Evolutionary conservation across 352 stramenopile species (phyloP).

Genomic region (Aphanomyces invadans): DNA sequence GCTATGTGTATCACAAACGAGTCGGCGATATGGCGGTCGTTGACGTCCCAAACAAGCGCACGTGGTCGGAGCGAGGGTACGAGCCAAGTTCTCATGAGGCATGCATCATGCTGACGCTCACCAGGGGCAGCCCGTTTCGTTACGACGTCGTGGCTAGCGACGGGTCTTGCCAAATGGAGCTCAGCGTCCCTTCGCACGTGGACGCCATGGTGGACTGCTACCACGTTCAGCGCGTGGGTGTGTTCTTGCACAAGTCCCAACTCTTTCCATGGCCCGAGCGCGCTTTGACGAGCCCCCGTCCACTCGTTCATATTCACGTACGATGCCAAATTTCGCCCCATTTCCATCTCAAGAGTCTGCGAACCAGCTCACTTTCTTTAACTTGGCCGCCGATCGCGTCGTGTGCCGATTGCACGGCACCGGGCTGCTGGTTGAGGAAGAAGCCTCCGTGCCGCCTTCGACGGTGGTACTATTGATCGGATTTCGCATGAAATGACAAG

Average conservation of each 20-base stretch:
- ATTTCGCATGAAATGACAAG: not conserved
- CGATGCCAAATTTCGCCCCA: too few relatives aligned
- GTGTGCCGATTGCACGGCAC: not conserved
- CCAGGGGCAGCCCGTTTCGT: not conserved
- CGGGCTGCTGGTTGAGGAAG: not conserved
- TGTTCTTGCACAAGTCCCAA: constrained; percentile 12
- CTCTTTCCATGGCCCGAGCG: not conserved
- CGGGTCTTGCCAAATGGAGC: constrained; percentile 13
- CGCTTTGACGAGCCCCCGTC: not conserved
- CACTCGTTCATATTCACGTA: not conserved
- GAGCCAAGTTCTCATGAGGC: not conserved
- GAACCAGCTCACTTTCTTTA: not conserved
- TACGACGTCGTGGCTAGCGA: constrained; percentile 12
- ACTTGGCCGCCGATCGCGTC: not conserved
- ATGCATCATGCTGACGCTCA: too few relatives aligned
- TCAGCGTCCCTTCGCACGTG: constrained; percentile 1
- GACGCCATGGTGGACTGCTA: constrained; percentile 24
- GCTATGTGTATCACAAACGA: constrained; percentile 13
- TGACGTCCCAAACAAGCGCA: constrained; percentile 1
- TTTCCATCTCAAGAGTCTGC: too few relatives aligned
- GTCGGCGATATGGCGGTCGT: constrained; percentile 4
- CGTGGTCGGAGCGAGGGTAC: not conserved
- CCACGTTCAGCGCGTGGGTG: constrained; percentile 6
- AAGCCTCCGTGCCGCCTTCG: not conserved
- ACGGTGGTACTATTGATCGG: not conserved